phyloP scores from a whole-genome alignment of 805 yeast genomes.

The Candida insectalens region DNA sequence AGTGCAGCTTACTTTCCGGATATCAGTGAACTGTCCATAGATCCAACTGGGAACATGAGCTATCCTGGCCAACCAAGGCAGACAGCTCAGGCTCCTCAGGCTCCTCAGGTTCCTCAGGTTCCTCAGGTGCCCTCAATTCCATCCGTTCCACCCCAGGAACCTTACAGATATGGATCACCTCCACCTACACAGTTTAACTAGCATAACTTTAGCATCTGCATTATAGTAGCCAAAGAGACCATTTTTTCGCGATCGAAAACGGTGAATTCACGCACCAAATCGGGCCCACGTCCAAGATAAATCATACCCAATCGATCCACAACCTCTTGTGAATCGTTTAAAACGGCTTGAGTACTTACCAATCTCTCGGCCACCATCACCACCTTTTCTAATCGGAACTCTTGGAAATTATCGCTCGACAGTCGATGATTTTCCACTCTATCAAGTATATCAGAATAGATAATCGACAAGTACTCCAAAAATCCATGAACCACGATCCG shows the following conservation, averaged over 20 bases:
- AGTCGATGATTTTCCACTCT: constrained; percentile 3
- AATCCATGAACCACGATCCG: constrained; percentile 12
- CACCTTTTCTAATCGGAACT: constrained; percentile 9
- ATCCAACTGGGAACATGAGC: no score
- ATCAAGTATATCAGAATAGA: constrained; percentile 13
- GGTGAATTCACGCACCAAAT: constrained; percentile 9
- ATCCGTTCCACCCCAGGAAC: no score
- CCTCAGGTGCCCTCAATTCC: no score
- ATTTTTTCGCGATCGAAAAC: constrained; percentile 7
- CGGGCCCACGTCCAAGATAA: constrained; percentile 6
- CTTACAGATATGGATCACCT: no score
- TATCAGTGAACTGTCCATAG: no score
- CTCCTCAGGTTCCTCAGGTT: no score
- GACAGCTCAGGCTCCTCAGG: no score
- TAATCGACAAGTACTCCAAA: constrained; percentile 13
- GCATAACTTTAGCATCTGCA: no score
- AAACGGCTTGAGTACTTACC: constrained; percentile 3
- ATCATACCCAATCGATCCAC: constrained; percentile 9
- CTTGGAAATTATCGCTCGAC: constrained; percentile 4
- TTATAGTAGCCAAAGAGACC: constrained; percentile 10
- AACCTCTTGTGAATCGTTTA: constrained; percentile 16
- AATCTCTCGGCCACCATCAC: constrained; percentile 10
- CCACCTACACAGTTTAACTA: no score
- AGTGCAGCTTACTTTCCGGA: no score
- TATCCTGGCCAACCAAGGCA: no score